Conservation (phyloP, 108 stramenopile genomes). For the Cyclotella kingstonii region DNA sequence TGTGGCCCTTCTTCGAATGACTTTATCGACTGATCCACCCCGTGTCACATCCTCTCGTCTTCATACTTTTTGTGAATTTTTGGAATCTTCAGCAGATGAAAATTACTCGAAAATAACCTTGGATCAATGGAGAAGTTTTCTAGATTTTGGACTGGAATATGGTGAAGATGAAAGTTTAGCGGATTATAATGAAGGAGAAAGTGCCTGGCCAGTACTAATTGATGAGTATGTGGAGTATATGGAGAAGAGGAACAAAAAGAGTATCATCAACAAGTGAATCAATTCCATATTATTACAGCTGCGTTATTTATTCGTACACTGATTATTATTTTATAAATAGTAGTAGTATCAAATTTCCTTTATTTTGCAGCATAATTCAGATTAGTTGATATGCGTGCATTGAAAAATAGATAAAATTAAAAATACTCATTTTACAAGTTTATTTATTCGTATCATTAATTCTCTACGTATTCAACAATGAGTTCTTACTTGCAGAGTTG, state of each 20-base stretch:
- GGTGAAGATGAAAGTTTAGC: conserved; percentile 53
- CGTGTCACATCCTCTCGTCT: conserved; percentile 51
- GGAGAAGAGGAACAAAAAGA: conserved; percentile 59
- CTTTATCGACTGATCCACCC: conserved; percentile 39
- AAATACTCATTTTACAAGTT: too few relatives aligned
- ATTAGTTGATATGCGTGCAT: too few relatives aligned
- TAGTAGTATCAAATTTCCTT: too few relatives aligned
- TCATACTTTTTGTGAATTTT: conserved; percentile 65
- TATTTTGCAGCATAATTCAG: too few relatives aligned
- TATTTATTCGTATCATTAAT: too few relatives aligned
- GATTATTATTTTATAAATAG: too few relatives aligned
- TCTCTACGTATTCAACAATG: too few relatives aligned
- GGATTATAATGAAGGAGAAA: conserved; percentile 73
- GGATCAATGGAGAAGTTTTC: conserved; percentile 88
- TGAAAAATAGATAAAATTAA: too few relatives aligned
- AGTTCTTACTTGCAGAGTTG: too few relatives aligned
- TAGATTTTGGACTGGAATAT: conserved; percentile 81
- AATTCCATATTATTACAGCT: too few relatives aligned
- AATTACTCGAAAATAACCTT: conserved; percentile 72
- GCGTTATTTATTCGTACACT: too few relatives aligned
- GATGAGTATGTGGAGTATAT: conserved; percentile 82
- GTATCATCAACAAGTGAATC: conserved; percentile 18
- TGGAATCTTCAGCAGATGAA: conserved; percentile 50
- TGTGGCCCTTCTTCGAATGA: conserved; percentile 68
- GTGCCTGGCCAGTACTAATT: conserved; percentile 86